Evolutionary conservation across 805 yeast genomes (phyloP).

Genomic region (Yamadazyma nakazawae): DNA sequence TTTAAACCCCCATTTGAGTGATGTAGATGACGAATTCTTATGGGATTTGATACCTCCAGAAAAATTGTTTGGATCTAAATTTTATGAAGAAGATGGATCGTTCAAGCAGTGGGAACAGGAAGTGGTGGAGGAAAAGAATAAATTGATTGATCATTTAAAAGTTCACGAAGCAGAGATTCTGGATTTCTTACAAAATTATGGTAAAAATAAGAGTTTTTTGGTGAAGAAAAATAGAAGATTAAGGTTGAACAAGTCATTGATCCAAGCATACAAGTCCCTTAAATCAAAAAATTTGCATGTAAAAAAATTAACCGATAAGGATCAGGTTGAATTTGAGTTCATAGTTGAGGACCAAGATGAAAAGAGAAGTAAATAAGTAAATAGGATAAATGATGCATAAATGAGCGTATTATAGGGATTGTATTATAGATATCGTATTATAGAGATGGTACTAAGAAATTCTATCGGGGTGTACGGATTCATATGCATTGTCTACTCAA

Average conservation of each 20-base stretch:
- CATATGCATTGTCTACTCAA: slow-evolving; percentile 23
- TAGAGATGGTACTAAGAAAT: no score
- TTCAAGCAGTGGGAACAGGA: slow-evolving; percentile 37
- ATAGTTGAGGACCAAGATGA: slow-evolving; percentile 2
- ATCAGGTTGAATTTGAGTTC: slow-evolving; percentile 13
- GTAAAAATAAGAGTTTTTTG: slow-evolving; percentile 12
- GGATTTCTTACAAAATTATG: slow-evolving; percentile 10
- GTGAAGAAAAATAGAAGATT: slow-evolving; percentile 11
- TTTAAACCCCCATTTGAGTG: slow-evolving; percentile 31
- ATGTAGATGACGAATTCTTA: slow-evolving; percentile 37
- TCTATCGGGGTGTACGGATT: no score
- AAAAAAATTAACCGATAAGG: slow-evolving; percentile 4
- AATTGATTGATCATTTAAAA: slow-evolving; percentile 10
- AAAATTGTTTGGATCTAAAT: slow-evolving; percentile 32
- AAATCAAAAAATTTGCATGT: slow-evolving; percentile 15
- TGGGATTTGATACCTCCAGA: slow-evolving; percentile 39
- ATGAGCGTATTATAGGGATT: not conserved
- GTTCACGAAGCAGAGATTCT: slow-evolving; percentile 11
- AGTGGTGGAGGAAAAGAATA: slow-evolving; percentile 18
- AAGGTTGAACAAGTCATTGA: slow-evolving; percentile 34
- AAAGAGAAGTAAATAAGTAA: not conserved
- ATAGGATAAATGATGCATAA: not conserved
- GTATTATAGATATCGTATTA: no score
- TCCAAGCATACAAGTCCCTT: slow-evolving; percentile 30
- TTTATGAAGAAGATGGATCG: slow-evolving; percentile 29